Conservation (phyloP, 441 rosid species). For the Mallotus repandus region DNA sequence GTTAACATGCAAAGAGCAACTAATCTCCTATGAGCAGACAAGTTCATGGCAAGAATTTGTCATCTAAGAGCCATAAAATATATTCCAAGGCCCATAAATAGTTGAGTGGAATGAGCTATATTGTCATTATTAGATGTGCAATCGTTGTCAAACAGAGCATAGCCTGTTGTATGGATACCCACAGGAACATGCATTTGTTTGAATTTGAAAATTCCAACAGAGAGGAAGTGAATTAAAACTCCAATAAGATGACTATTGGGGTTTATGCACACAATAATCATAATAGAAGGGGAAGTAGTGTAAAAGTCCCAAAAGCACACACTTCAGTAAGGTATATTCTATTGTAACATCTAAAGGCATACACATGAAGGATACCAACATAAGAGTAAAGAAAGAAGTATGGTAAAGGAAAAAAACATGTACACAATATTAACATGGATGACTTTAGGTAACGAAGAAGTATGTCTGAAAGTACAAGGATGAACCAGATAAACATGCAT, state of each 20-base stretch:
- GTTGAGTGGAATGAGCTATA: not conserved
- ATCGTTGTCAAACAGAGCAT: not conserved
- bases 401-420: not conserved
- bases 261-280: not conserved
- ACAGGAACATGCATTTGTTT: not conserved
- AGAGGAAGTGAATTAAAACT: not conserved
- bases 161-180: too few species aligned
- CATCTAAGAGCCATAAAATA: not conserved
- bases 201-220: not conserved
- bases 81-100: not conserved
- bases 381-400: not conserved
- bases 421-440: not conserved
- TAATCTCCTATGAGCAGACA: not conserved
- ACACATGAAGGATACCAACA: not conserved
- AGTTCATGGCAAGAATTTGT: not conserved
- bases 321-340: not conserved
- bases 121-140: not conserved
- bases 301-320: not conserved
- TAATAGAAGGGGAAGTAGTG: too few species aligned
- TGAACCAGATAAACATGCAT: not conserved
- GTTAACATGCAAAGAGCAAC: constrained; percentile 21
- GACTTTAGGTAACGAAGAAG: not conserved
- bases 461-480: not conserved
- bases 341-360: not conserved
- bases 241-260: not conserved